These are phyloP conservation scores for Castanea crenata DNA, from an alignment of 306 rosid species.

Conservation along the genomic window DNA sequence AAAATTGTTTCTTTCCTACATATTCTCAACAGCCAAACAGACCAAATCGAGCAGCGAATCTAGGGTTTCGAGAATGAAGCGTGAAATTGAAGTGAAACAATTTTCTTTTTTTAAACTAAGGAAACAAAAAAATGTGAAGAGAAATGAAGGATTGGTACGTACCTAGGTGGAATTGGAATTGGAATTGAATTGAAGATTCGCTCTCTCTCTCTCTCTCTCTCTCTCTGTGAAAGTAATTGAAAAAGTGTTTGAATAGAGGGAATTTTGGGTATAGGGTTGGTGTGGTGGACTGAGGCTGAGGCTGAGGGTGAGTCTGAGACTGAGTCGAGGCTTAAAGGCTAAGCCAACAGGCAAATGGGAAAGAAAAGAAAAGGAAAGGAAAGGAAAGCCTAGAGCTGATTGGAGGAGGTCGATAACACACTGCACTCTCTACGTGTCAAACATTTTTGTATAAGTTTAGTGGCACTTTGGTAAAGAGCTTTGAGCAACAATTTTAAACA, in stretches of 20 bases:
- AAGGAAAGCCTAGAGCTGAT: background rate
- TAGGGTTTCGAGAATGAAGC: constrained; percentile 21
- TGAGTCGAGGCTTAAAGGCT: background rate
- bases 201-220: too few relatives aligned
- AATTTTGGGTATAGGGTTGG: background rate
- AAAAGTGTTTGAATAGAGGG: too few relatives aligned
- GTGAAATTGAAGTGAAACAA: too few relatives aligned
- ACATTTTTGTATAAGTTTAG: too few relatives aligned
- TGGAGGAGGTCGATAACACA: background rate
- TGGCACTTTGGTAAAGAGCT: too few relatives aligned
- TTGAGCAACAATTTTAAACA: too few relatives aligned
- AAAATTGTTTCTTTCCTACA: background rate
- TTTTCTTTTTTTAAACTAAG: background rate
- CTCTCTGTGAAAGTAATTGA: too few relatives aligned
- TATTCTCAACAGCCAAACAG: background rate
- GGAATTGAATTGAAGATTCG: background rate
- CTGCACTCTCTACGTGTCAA: background rate
- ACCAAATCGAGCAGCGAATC: constrained; percentile 7
- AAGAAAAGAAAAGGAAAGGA: too few relatives aligned
- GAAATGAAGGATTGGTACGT: background rate
- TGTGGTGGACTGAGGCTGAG: too few relatives aligned
- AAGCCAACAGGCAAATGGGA: background rate
- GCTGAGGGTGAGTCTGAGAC: too few relatives aligned
- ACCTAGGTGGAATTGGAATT: constrained; percentile 7
- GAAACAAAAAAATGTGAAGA: background rate